Base-by-base conservation (phyloP, 768 basidiomycete genomes). In the Trametes gibbosa region DNA sequence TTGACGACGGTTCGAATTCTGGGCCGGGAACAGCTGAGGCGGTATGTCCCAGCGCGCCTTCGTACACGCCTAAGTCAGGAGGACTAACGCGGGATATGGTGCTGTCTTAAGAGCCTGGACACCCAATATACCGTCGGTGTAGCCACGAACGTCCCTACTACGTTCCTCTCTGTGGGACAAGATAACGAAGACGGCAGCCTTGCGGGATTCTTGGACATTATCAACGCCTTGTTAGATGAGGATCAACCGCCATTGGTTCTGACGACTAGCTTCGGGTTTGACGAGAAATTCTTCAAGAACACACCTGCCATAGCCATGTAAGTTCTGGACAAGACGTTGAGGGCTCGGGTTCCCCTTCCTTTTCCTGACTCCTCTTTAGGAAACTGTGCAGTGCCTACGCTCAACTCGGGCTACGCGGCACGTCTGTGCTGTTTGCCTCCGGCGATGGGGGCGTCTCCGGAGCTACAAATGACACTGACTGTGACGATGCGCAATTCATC, bases 401-500 rank as follows among this genome's bases (percentile, higher is more conserved):
- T 24, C 70, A 72, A 56, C 71, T 77, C 37, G 73, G 73, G 41
- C 71, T 73, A 8, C 72, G 71, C 29, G 75, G 75, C n/a, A 66
- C 68, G 9, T 73, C 72, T 2, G 64, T 76, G 56, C 62, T 77
- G 25, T 75, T 75, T 64, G 69, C 72, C 0, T 74, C 76, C 8
- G 76, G 75, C 29, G 74, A 76, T 52, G 73, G 72, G 35, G 75
- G 74, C 50, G 74, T 74, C 46, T 70, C 68, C 9, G 74, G 74
- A 14, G 62, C 65, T 4, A 68, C 70, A 54, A 27, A 61, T 27
- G 40, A 50, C 19, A n/a, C 37, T 21, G 71, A 71, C 64, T 72
- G 71, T 67, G 88, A 89, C 62, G 75, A 73, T 61, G 58, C 48
- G 5, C 65, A 51, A 24, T 77, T 76, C 68, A 49, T 73, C 6